phyloP scores from a whole-genome alignment of 768 basidiomycete genomes.

The Coprinopsis marcescibilis region DNA sequence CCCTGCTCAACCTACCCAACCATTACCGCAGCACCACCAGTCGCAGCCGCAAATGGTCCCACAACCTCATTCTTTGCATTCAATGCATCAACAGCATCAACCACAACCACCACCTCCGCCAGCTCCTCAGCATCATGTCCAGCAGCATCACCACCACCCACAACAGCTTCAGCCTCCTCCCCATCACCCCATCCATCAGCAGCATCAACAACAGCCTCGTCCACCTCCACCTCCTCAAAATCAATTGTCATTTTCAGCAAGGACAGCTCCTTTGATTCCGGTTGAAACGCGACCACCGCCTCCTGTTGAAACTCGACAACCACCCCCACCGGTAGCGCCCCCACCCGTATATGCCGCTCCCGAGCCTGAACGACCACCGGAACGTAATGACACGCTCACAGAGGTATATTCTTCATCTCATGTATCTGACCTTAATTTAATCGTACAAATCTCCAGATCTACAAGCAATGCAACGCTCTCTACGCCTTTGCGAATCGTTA shows the following conservation, averaged over 20 bases:
- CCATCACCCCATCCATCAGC: constrained; percentile 15
- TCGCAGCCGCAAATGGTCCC: constrained; percentile 17
- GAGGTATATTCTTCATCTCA: constrained; percentile 30
- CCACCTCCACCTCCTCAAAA: constrained; percentile 15
- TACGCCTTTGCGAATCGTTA: constrained; percentile 64
- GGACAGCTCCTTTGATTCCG: constrained; percentile 21
- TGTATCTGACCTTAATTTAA: constrained; percentile 1
- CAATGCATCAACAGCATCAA: too few species aligned
- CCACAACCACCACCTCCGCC: constrained; percentile 19
- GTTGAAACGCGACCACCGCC: constrained; percentile 13
- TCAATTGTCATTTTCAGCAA: constrained; percentile 14
- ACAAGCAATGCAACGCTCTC: constrained; percentile 54
- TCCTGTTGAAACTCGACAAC: constrained; percentile 8
- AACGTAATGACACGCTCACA: constrained; percentile 34
- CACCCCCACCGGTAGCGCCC: constrained; percentile 13
- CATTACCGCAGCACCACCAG: constrained; percentile 17
- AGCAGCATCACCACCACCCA: constrained; percentile 16
- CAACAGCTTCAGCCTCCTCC: constrained; percentile 15
- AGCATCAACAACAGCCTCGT: constrained; percentile 16
- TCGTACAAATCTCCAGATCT: constrained; percentile 36
- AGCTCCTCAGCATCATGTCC: constrained; percentile 17
- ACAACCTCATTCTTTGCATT: too few species aligned
- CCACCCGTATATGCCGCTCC: constrained; percentile 11
- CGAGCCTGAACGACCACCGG: constrained; percentile 22
- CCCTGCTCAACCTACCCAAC: constrained; percentile 18